Percentiles rank a stretch among this genome's conserved stretches.
Evolutionary conservation across 2,329 filamentous ascomycete species (phyloP).

Genomic region (Alternaria ethzedia): DNA sequence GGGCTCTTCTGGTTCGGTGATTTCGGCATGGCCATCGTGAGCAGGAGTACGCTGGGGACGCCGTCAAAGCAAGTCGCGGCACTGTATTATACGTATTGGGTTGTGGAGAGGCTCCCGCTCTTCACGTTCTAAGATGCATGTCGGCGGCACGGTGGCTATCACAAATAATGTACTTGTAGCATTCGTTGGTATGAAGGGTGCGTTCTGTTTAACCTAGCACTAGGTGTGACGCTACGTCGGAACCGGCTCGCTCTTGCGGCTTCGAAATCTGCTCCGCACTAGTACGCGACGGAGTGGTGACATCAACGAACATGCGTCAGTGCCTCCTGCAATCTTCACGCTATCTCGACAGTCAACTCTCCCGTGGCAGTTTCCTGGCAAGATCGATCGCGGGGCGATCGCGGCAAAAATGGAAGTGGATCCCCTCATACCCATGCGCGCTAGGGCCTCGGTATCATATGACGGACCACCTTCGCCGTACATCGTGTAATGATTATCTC

Average conservation of each 20-base stretch:
- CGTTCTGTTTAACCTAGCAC: not conserved
- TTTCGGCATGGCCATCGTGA: conserved; percentile 3
- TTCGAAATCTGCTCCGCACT: not conserved
- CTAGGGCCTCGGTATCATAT: conserved; percentile 42
- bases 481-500: conserved; percentile 1
- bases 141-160: not conserved
- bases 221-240: not conserved
- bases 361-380: not conserved
- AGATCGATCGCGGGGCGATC: conserved; percentile 9
- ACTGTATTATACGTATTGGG: conserved; percentile 4
- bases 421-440: conserved; percentile 10
- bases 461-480: conserved; percentile 20
- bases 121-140: not conserved
- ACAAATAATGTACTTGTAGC: not conserved
- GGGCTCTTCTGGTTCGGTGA: not conserved
- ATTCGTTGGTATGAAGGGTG: not conserved
- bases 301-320: conserved; percentile 15
- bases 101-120: conserved; percentile 2
- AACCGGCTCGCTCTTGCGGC: not conserved
- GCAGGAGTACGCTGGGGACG: not conserved
- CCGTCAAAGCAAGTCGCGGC: not conserved
- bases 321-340: not conserved
- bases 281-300: conserved; percentile 10
- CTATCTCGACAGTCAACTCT: not conserved
- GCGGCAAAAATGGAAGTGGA: conserved; percentile 22